A percentile compares a stretch with the other conserved stretches of the same genome.
Conservation (phyloP, 1,284 basidiomycete genomes). For the Rhodotorula sp. region DNA sequence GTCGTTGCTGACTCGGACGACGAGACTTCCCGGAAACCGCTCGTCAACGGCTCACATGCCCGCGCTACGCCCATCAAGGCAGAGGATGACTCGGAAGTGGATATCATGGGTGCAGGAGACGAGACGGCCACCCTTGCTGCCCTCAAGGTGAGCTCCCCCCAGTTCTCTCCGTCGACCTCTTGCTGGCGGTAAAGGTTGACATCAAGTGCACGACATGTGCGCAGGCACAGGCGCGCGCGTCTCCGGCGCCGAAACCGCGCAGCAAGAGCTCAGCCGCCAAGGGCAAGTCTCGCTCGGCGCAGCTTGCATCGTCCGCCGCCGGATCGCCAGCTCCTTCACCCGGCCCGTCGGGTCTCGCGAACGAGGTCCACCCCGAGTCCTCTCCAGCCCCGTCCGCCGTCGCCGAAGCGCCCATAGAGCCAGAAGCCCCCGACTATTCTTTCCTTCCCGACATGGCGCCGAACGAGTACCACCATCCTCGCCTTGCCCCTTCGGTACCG, state of each 20-base stretch:
- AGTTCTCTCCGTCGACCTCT: background rate
- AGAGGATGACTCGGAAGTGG: conserved; percentile 10
- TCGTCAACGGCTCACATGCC: background rate
- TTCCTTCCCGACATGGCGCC: background rate
- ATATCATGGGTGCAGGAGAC: conserved; percentile 10
- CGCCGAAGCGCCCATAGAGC: background rate
- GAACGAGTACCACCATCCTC: conserved; percentile 4
- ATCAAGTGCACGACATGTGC: background rate
- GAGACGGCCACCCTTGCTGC: background rate
- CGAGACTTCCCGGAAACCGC: background rate
- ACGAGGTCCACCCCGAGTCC: conserved; percentile 8
- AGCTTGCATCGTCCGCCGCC: conserved; percentile 5
- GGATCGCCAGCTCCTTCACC: conserved; percentile 27
- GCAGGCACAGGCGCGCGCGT: conserved; percentile 11
- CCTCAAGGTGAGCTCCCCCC: conserved; percentile 2
- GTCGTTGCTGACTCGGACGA: conserved; percentile 24
- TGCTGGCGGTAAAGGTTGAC: background rate
- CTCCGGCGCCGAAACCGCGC: conserved; percentile 3
- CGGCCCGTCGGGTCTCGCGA: conserved; percentile 16
- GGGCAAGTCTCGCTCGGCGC: conserved; percentile 1
- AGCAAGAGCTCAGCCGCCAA: background rate
- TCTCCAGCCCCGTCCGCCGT: background rate
- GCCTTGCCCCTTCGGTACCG: background rate
- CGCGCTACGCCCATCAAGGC: background rate
- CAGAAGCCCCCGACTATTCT: background rate